phyloP scores from a whole-genome alignment of 768 basidiomycete genomes.

The Pulveroboletus frians region DNA sequence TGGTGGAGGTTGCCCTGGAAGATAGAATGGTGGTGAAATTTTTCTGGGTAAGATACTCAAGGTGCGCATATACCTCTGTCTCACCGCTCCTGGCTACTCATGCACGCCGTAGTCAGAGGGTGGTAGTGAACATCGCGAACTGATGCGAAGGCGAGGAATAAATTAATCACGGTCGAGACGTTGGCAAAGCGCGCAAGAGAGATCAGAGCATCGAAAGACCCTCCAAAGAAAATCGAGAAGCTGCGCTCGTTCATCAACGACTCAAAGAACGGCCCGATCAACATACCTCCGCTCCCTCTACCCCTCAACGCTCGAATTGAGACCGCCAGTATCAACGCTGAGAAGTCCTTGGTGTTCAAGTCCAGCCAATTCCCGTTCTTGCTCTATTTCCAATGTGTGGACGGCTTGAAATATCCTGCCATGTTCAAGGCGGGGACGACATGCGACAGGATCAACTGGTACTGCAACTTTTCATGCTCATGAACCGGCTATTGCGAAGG shows the following conservation, averaged over 20 bases:
- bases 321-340: slow-evolving; percentile 81
- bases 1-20: slow-evolving; percentile 90
- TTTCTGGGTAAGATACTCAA: slow-evolving; percentile 87
- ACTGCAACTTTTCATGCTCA: slow-evolving; percentile 96
- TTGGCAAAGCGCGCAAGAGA: slow-evolving; percentile 85
- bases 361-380: slow-evolving; percentile 92
- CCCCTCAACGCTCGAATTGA: slow-evolving; percentile 87
- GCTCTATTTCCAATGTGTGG: slow-evolving; percentile 82
- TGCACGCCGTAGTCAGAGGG: slow-evolving; percentile 50
- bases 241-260: slow-evolving; percentile 81
- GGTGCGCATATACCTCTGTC: slow-evolving; percentile 38
- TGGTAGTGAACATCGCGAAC: slow-evolving; percentile 76
- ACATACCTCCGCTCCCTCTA: slow-evolving; percentile 76
- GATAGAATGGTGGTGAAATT: slow-evolving; percentile 81
- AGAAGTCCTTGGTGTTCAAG: slow-evolving; percentile 95
- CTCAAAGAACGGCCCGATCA: slow-evolving; percentile 75
- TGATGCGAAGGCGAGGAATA: slow-evolving; percentile 89
- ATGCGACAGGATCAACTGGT: slow-evolving; percentile 98
- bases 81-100: background rate
- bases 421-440: slow-evolving; percentile 99
- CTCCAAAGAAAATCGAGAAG: slow-evolving; percentile 97
- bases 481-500: slow-evolving; percentile 89
- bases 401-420: slow-evolving; percentile 83
- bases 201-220: slow-evolving; percentile 84
- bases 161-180: slow-evolving; percentile 81